Evolutionary conservation across 495 filamentous ascomycete species (phyloP), one percentile per base, ranked within the genome.

Genomic region (Aspergillus homomorphus): DNA sequence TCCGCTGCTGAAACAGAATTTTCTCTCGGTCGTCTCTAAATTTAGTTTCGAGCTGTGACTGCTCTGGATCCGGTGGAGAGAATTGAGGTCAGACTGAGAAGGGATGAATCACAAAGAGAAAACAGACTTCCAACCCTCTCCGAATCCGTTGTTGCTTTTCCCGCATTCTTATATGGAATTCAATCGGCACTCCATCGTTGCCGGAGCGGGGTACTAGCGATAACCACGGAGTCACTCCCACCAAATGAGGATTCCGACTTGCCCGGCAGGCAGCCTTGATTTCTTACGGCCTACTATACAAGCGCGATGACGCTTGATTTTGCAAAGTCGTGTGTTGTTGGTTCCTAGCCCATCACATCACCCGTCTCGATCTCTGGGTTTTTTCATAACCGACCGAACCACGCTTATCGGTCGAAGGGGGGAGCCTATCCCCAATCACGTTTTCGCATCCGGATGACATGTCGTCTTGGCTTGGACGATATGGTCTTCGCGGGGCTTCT

Each of bases 381-480:
- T 56, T 59, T 46, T 49, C 53, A 21, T 58, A 61, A 64, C 62
- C 62, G 62, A 64, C 62, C 51, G 62, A 64, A 51, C 57, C 62
- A 64, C 62, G 62, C 62, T 64, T 64, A 64, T 64, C 62, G 44
- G 50, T 33, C 49, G 19, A 28, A 22, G 45, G 58, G 45, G 21
- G 28, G 30, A 5, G n/a, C n/a, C 33, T 28, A 41, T 19, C 18
- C 52, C 61, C 57, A 59, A 58, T 58, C 57, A 57, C 21, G 23
- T 12, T 48, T 26, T 57, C 38, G 14, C 41, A 18, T 41, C 48
- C 30, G 33, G 62, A 56, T 59, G 60, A 55, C 51, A 55, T 59
- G 56, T 58, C 53, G 56, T 53, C 61, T 59, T 59, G 61, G 57
- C 61, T 44, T 49, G 48, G 49, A 20, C 43, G 43, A 56, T 44